Evolutionary conservation across 768 basidiomycete species (phyloP), one percentile per base, ranked within the genome.

Genomic region (Pilatotrama ljubarskyi): DNA sequence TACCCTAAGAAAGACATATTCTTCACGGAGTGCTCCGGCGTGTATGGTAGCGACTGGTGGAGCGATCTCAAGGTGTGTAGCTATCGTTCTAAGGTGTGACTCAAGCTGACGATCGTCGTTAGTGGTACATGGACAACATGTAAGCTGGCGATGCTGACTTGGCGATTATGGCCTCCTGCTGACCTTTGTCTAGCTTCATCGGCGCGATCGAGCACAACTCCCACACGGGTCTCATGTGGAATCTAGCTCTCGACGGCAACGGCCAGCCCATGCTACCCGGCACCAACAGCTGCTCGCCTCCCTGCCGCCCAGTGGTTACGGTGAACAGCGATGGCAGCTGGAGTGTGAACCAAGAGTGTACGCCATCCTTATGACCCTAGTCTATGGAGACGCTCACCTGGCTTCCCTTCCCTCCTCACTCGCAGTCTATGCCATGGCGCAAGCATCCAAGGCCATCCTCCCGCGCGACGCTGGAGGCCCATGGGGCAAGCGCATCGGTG

Each of bases 91-190:
- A 7, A 26, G 9, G 53, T 25, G 17, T 32, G 20, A 40, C n/a
- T 37, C 13, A n/a, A n/a, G 29, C 52, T 52, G 46, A 50, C 49
- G 37, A 43, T 36, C 15, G 32, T 38, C 22, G 38, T 40, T 56
- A 86, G 85, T 88, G 86, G 86, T 84, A 86, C 61, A 83, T 87
- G 80, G 79, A 85, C 59, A 86, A 86, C 64, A 72, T 89, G 83
- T 87, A 58, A 49, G 80, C 63, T 13, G 46, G 42, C 29, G 42
- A 8, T 48, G 37, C 20, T 20, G 43, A 36, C 58, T 51, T n/a
- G 51, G 10, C 46, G 63, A 8, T 55, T 41, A 70, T 71, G 43
- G 64, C 71, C 51, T 69, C 51, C 47, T 68, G 10, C 51, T 40
- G 1, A 40, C 20, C n/a, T 54, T 32, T n/a, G 15, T 43, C 43